Conservation (phyloP, 257 asterid genomes). For the Gentiana dahurica region DNA sequence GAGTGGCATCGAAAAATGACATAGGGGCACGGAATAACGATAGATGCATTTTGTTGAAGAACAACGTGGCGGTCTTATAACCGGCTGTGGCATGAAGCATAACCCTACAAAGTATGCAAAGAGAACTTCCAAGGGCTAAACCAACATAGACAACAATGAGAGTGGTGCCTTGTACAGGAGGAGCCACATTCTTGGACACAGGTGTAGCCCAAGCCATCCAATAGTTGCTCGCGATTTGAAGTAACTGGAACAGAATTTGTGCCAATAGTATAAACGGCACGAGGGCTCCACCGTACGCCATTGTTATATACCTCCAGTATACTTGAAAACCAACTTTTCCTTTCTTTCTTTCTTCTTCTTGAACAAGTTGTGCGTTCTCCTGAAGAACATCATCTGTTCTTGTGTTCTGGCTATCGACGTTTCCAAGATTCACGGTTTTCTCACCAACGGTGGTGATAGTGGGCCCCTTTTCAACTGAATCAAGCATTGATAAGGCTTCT, state of each 20-base stretch:
- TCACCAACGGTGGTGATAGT: constrained; percentile 5
- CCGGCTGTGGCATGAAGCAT: constrained; percentile 44
- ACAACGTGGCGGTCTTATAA: constrained; percentile 59
- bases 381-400: constrained; percentile 19
- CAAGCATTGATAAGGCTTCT: constrained; percentile 65
- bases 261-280: constrained; percentile 72
- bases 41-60: constrained; percentile 63
- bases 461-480: constrained; percentile 27
- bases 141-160: constrained; percentile 64
- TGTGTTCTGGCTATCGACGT: constrained; percentile 20
- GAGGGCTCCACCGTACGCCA: constrained; percentile 70
- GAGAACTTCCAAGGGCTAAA: constrained; percentile 55
- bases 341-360: constrained; percentile 92
- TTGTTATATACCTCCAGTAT: constrained; percentile 79
- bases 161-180: constrained; percentile 51
- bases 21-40: constrained; percentile 83
- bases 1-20: constrained; percentile 95
- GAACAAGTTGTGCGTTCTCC: constrained; percentile 57
- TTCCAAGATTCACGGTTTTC: constrained; percentile 28
- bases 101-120: constrained; percentile 58
- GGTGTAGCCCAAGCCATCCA: constrained; percentile 99
- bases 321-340: constrained; percentile 66
- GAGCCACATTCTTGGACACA: constrained; percentile 42
- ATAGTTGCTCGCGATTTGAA: constrained; percentile 89
- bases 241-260: constrained; percentile 49